Conservation (phyloP, 2,329 filamentous ascomycete species). For the Alternaria ventricosa region DNA sequence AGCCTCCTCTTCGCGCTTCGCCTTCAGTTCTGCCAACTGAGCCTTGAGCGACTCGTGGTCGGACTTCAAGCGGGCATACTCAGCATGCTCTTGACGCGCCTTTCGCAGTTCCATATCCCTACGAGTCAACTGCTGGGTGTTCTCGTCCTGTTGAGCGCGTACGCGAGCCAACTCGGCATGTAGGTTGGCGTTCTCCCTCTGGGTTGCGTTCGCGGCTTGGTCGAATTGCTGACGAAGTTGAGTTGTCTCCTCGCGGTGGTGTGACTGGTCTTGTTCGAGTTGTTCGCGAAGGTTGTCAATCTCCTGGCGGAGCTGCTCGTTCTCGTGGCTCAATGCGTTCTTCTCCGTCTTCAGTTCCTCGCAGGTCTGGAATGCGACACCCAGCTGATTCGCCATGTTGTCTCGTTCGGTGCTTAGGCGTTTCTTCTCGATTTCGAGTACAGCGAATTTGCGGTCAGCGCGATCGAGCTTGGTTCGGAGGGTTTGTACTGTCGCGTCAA, state of each 20-base stretch:
- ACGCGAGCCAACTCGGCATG: slow-evolving; percentile 41
- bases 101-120: slow-evolving; percentile 45
- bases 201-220: slow-evolving; percentile 41
- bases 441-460: slow-evolving; percentile 66
- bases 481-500: slow-evolving; percentile 66
- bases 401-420: slow-evolving; percentile 69
- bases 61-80: slow-evolving; percentile 65
- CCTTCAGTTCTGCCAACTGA: slow-evolving; percentile 77
- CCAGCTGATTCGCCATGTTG: slow-evolving; percentile 67
- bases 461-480: slow-evolving; percentile 68
- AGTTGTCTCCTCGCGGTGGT: slow-evolving; percentile 44
- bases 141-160: slow-evolving; percentile 45
- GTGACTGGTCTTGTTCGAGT: slow-evolving; percentile 40
- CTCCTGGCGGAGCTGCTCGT: slow-evolving; percentile 46
- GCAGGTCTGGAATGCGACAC: slow-evolving; percentile 65
- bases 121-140: slow-evolving; percentile 43
- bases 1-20: slow-evolving; percentile 66
- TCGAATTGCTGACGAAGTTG: slow-evolving; percentile 44
- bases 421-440: slow-evolving; percentile 69
- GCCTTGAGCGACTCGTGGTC: slow-evolving; percentile 73
- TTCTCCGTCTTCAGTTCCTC: slow-evolving; percentile 58
- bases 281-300: slow-evolving; percentile 44
- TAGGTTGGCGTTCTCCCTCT: slow-evolving; percentile 44
- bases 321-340: slow-evolving; percentile 45
- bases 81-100: slow-evolving; percentile 45